Evolutionary conservation across 345 rosid species (phyloP), one percentile per base, ranked within the genome.

Genomic region (Erysimum cheiranthoides): DNA sequence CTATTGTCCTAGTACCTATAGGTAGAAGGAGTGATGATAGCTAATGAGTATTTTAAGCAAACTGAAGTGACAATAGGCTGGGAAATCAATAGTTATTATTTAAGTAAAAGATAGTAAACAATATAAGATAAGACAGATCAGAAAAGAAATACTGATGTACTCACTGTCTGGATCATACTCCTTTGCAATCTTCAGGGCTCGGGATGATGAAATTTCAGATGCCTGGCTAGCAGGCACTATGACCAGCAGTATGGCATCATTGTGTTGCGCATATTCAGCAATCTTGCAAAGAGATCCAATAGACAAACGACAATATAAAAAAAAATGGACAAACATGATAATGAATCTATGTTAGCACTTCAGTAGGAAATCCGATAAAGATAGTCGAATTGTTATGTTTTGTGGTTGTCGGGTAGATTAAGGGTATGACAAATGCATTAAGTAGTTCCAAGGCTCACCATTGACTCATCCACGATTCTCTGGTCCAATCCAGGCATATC

Each of bases 401-500:
- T 1, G 10, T 65, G 77, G 51, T 18, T 50, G 13, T 40, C 42
- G 18, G 74, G 43, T 53, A 30, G 8, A 32, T 18, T 11, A 50
- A 42, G 47, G 34, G 50, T 38, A 39, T 2, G 42, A 40, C 6
- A 52, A 70, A 49, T 42, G 51, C 31, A 68, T 32, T 57, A 56
- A 51, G 64, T 42, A 66, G 61, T 63, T 71, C 10, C 66, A 62
- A 40, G 45, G 57, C 97, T 85, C 73, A 95, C 99, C 97, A 87
- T 64, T 31, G 96, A 79, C 66, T 89, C 98, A 56, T 89, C 97
- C 84, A 92, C 84, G 73, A 88, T 86, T 78, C 97, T 87, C 86
- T 93, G 99, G 81, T 95, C 99, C 83, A 93, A 80, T 82, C 99
- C 99, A 52, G 99, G 99, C 79, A 95, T 85, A 82, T 95, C 99